These are phyloP conservation scores for Nematocida sp. DNA, from an alignment of 371 early-diverging fungal genomes.

Conservation along the genomic window DNA sequence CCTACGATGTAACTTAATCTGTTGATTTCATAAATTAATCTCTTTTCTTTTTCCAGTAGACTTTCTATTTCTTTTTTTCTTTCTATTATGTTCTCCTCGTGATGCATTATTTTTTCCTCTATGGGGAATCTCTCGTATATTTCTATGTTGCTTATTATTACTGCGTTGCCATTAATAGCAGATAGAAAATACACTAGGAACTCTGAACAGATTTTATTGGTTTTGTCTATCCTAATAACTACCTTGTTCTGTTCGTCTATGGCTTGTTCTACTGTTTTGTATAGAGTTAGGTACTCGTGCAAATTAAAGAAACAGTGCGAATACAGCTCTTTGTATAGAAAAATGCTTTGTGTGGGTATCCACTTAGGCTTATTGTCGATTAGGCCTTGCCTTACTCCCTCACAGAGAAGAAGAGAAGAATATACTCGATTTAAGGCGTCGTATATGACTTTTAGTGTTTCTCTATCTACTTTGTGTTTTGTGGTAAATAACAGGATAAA, in stretches of 20 bases:
- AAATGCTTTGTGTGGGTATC: background rate
- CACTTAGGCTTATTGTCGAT: background rate
- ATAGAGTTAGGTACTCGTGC: background rate
- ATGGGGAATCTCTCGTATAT: background rate
- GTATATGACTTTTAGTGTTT: too few species aligned
- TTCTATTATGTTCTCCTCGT: constrained; percentile 11
- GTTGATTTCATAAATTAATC: constrained; percentile 24
- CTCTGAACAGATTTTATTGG: background rate
- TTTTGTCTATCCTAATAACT: background rate
- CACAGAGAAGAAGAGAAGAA: background rate
- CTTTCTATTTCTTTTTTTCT: constrained; percentile 12
- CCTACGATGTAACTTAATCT: constrained; percentile 39
- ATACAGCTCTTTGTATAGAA: background rate
- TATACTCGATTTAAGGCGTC: too few species aligned
- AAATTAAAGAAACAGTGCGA: constrained; percentile 3
- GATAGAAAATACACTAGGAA: background rate
- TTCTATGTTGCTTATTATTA: background rate
- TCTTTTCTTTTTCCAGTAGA: constrained; percentile 8
- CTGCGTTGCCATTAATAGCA: background rate
- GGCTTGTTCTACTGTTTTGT: background rate
- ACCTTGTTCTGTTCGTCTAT: background rate
- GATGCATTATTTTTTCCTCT: constrained; percentile 35
- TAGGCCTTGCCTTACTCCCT: background rate
- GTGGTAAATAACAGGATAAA: too few species aligned
- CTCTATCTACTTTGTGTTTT: too few species aligned